These are phyloP conservation scores for Celoporthe dispersa DNA, from an alignment of 2,329 filamentous ascomycete genomes.

Conservation along the genomic window DNA sequence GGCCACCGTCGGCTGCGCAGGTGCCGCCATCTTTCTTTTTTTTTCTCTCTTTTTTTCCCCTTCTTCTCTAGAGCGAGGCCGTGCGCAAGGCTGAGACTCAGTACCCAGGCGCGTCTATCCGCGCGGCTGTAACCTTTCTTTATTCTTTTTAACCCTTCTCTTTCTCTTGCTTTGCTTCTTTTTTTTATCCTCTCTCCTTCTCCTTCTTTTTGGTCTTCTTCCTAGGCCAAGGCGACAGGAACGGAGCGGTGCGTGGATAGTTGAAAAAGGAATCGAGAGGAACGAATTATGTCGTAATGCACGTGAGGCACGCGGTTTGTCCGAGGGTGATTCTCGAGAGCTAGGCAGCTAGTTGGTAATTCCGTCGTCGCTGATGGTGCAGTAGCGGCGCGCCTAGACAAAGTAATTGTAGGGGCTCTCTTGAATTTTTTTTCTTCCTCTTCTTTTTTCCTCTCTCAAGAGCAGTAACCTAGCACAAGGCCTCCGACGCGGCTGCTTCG, in stretches of 20 bases:
- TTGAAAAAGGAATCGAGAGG: background rate
- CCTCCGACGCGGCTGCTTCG: slow-evolving; percentile 2
- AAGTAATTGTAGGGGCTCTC: slow-evolving; percentile 14
- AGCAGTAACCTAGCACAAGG: slow-evolving; percentile 18
- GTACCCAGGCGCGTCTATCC: slow-evolving; percentile 22
- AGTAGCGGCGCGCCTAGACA: slow-evolving; percentile 11
- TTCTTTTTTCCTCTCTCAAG: background rate
- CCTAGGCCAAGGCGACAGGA: background rate
- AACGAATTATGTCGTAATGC: background rate
- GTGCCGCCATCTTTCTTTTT: slow-evolving; percentile 20
- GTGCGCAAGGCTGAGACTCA: slow-evolving; percentile 19
- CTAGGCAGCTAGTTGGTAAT: background rate
- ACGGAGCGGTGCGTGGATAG: background rate
- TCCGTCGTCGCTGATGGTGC: slow-evolving; percentile 7
- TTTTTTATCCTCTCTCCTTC: background rate
- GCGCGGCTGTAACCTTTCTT: slow-evolving; percentile 24
- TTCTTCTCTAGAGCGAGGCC: background rate
- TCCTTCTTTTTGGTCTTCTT: background rate
- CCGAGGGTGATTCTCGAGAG: slow-evolving; percentile 5
- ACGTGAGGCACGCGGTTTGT: background rate
- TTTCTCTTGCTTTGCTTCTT: background rate
- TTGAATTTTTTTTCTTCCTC: background rate
- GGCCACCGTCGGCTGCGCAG: slow-evolving; percentile 24
- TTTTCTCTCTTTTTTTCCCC: too few relatives aligned
- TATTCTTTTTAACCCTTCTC: background rate